A percentile compares a stretch with the other conserved stretches of the same genome.
These are phyloP conservation scores for Rutstroemia sp. DNA, from an alignment of 2,329 filamentous ascomycete genomes.

Conservation along the genomic window DNA sequence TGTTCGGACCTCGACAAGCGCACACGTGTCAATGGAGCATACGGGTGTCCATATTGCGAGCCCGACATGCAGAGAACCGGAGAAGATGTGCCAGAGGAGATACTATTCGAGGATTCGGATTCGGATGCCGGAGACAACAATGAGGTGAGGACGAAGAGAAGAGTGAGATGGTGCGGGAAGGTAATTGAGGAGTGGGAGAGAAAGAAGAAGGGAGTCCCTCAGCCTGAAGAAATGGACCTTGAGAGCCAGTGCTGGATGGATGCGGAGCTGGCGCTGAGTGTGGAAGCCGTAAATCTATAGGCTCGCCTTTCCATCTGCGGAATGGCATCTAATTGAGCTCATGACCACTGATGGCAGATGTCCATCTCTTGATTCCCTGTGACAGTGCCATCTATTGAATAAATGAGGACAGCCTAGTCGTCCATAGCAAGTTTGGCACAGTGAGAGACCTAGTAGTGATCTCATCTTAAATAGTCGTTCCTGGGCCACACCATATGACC, in stretches of 20 bases:
- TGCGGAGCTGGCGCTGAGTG: neutral
- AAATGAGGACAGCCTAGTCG: too few species aligned
- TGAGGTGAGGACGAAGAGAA: neutral
- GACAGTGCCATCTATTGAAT: too few species aligned
- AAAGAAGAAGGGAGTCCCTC: neutral
- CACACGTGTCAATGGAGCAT: conserved; percentile 1
- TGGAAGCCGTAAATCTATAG: too few species aligned
- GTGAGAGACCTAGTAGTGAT: too few species aligned
- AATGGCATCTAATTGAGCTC: too few species aligned
- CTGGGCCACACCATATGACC: too few species aligned
- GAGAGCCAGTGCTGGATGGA: neutral
- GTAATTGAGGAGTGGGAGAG: conserved; percentile 5
- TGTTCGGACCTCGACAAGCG: neutral
- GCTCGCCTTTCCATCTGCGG: too few species aligned
- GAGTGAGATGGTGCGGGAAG: conserved; percentile 1
- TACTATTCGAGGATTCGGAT: neutral
- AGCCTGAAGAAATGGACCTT: neutral
- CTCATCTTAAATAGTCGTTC: too few species aligned
- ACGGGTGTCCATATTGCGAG: conserved; percentile 6
- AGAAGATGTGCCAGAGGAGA: neutral
- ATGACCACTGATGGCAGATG: too few species aligned
- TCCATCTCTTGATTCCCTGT: too few species aligned
- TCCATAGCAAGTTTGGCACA: too few species aligned
- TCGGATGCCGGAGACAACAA: neutral
- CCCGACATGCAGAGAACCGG: neutral